A percentile compares a stretch with the other conserved stretches of the same genome.
phyloP scores from a whole-genome alignment of 2,329 filamentous ascomycete genomes.

The Aphanocladium album region DNA sequence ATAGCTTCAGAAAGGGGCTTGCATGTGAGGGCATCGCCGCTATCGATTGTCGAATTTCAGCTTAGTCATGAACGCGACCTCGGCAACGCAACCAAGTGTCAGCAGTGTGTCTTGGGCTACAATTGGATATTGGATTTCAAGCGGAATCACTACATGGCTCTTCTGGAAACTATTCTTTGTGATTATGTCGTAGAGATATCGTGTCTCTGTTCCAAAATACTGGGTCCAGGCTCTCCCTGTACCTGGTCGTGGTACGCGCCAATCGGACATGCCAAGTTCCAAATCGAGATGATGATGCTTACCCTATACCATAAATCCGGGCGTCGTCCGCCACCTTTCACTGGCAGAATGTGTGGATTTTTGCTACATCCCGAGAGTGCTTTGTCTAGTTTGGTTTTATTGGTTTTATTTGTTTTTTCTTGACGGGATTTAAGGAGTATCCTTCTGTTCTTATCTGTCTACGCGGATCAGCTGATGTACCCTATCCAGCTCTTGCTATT shows the following conservation, averaged over 20 bases:
- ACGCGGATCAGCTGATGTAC: no score
- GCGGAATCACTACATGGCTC: not conserved
- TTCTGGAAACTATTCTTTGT: not conserved
- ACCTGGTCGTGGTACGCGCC: not conserved
- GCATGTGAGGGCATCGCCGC: conserved; percentile 14
- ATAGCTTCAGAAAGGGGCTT: not conserved
- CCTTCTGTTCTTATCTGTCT: no score
- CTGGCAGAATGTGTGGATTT: no score
- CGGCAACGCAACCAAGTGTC: not conserved
- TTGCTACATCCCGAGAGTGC: no score
- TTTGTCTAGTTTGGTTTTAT: no score
- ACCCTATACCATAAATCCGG: not conserved
- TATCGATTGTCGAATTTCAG: conserved; percentile 10
- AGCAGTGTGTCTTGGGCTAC: not conserved
- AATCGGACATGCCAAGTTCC: not conserved
- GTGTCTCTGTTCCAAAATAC: not conserved
- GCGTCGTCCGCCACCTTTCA: no score
- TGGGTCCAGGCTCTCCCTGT: not conserved
- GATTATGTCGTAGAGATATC: not conserved
- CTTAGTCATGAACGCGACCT: conserved; percentile 11
- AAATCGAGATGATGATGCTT: not conserved
- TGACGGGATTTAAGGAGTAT: no score
- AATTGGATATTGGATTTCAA: not conserved
- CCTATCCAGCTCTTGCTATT: no score
- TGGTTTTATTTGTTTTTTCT: no score